These are phyloP conservation scores for Botrytis cinerea DNA, from an alignment of 2,329 filamentous ascomycete species.

Conservation along the genomic window DNA sequence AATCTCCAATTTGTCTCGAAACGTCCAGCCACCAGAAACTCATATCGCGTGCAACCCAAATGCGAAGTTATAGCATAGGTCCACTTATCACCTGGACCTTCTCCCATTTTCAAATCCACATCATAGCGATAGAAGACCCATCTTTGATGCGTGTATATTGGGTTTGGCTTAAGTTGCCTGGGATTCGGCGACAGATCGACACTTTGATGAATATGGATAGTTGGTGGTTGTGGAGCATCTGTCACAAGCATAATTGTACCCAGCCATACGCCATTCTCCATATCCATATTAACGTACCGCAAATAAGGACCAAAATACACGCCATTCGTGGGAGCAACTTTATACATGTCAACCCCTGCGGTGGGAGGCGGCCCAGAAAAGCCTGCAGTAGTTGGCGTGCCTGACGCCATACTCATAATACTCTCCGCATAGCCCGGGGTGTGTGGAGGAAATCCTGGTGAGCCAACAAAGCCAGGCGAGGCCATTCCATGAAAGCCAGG, in stretches of 20 bases:
- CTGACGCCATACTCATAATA: constrained; percentile 77
- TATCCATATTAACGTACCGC: constrained; percentile 94
- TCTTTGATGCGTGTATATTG: constrained; percentile 85
- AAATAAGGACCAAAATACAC: constrained; percentile 98
- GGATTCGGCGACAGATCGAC: constrained; percentile 90
- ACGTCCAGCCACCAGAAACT: constrained; percentile 90
- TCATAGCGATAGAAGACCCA: constrained; percentile 98
- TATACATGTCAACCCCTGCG: constrained; percentile 91
- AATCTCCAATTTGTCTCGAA: constrained; percentile 94
- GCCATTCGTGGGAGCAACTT: constrained; percentile 87
- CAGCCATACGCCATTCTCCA: constrained; percentile 86
- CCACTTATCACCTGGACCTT: constrained; percentile 80
- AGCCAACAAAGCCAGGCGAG: constrained; percentile 44
- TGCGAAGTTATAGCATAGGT: constrained; percentile 98
- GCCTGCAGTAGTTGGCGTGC: constrained; percentile 74
- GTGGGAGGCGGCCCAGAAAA: constrained; percentile 87
- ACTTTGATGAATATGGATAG: constrained; percentile 92
- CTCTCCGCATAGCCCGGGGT: constrained; percentile 84
- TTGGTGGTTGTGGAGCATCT: constrained; percentile 87
- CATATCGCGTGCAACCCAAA: constrained; percentile 94
- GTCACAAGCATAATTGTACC: constrained; percentile 93
- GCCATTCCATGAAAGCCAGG: constrained; percentile 20
- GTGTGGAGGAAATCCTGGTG: constrained; percentile 80
- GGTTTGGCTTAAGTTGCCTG: constrained; percentile 76
- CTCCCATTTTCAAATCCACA: constrained; percentile 85